Base-by-base conservation (phyloP, 2,329 filamentous ascomycete species). In the Colletotrichum sp. region DNA sequence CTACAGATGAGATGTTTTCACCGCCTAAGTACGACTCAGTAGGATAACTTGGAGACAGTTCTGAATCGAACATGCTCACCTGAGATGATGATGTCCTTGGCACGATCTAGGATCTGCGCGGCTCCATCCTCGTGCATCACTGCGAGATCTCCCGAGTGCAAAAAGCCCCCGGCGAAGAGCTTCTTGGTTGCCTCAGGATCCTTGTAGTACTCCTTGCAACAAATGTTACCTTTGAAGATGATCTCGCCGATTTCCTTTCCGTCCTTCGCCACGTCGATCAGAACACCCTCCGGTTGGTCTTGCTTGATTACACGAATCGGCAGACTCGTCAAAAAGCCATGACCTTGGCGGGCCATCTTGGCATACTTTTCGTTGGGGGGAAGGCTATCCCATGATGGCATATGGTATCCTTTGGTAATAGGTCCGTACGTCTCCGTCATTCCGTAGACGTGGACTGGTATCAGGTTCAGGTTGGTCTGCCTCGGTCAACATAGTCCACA, bases 61-160 rank as follows among this genome's bases (percentile, higher is more conserved):
- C 26, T 16, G 10, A 7, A 48, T 22, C 30, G 30, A 70, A 28
- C 8, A 24, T 16, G 89, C 79, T 52, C 88, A 95, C 95, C 95
- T 69, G 95, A 98, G 78, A 99, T 99, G 81, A 99, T 99, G 69
- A 99, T 98, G 83, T 99, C 97, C 88, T 99, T 99, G 16, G 95
- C 95, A 24, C 97, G 91, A 85, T 99, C 97, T 75, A 98, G 88
- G 78, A 99, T 98, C 87, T 99, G 95, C 60, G 96, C 93, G 8
- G 69, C 65, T 3, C 96, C 96, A 83, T 99, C 97, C 0, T 94
- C 90, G 86, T 98, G 95, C 94, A 95, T 96, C 1, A 99, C 96
- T 1, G 97, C 97, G 65, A 99, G 85, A 84, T 99, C 97, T 1
- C 97, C 97, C 18, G 94, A 96, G 85, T 98, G 97, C 80, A 96